Evolutionary conservation across 257 asterid genomes (phyloP), one percentile per base, ranked within the genome.

Genomic region (Penstemon barbatus): DNA sequence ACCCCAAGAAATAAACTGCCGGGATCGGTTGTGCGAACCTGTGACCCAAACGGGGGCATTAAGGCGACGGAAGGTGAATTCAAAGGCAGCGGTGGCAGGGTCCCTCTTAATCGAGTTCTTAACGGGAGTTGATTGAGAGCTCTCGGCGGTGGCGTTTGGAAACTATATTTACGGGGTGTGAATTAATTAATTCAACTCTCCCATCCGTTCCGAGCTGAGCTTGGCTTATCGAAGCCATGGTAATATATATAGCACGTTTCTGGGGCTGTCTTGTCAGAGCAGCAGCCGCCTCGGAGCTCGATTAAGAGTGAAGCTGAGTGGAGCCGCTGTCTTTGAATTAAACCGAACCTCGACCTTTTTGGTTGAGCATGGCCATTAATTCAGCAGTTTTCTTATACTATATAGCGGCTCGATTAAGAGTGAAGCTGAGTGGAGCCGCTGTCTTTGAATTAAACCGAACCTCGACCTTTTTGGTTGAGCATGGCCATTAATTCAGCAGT

Each of bases 41-140:
- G 57, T 74, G 0, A 68, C 79, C 74, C 72, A 15, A 68, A 62
- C 13, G 68, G 70, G 78, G 74, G 78, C 74, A 74, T 74, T 61
- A 68, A 63, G 79, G 74, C 61, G 74, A 13, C 9, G 64, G 75
- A 71, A 71, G 75, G 42, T 59, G 37, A 37, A 65, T 5, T 61
- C 13, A 61, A 52, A 3, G 51, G 10, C 51, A 6, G 51, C 51
- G 8, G 12, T 7, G 46, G 33, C 33, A 25, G 33, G 2, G 33
- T 25, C 33, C 33, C 33, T 25, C 33, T 25, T 25, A 25, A 25
- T 25, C 33, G 33, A 25, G 33, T 25, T 25, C 33, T 25, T 2
- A 0, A 25, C 33, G 33, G 33, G 33, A 25, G 33, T 25, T 25
- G 33, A 25, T 25, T 25, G 33, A 25, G 33, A 25, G 33, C 33